Evolutionary conservation across 2,329 filamentous ascomycete genomes (phyloP).

Genomic region (Orbilia quercus): DNA sequence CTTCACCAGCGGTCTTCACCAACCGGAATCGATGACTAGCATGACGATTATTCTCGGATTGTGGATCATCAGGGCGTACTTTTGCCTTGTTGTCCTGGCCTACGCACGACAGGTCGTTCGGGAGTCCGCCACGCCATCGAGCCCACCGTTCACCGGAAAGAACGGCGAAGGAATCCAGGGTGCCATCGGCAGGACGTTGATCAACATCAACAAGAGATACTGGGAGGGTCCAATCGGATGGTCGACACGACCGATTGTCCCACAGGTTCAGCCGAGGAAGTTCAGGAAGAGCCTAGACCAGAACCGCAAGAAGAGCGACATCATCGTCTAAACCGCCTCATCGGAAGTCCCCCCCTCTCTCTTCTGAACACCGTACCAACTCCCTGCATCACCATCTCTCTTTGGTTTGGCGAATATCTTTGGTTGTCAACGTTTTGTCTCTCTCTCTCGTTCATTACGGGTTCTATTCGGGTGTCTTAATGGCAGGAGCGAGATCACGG

Average conservation of each 20-base stretch:
- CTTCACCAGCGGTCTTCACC: slow-evolving; percentile 70
- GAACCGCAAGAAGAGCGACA: slow-evolving; percentile 57
- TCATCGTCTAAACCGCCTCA: slow-evolving; percentile 36
- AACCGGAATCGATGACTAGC: slow-evolving; percentile 77
- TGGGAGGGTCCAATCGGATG: slow-evolving; percentile 68
- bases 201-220: slow-evolving; percentile 78
- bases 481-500: slow-evolving; percentile 24
- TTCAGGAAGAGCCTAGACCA: slow-evolving; percentile 57
- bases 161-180: slow-evolving; percentile 83
- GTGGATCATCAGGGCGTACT: slow-evolving; percentile 82
- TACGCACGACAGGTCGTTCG: slow-evolving; percentile 82
- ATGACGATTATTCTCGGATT: slow-evolving; percentile 79
- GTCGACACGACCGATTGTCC: slow-evolving; percentile 29
- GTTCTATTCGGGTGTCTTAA: slow-evolving; percentile 20
- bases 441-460: slow-evolving; percentile 25
- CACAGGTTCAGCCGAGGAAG: slow-evolving; percentile 53
- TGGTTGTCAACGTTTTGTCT: slow-evolving; percentile 17
- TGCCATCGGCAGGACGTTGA: slow-evolving; percentile 80
- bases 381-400: slow-evolving; percentile 1
- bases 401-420: slow-evolving; percentile 13
- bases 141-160: slow-evolving; percentile 66
- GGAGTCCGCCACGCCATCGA: slow-evolving; percentile 65
- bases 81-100: slow-evolving; percentile 83
- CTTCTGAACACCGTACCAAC: not conserved
- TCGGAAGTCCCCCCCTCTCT: too few relatives aligned